phyloP scores from a whole-genome alignment of 164 flowering plant species.

The Sextonia rubra region DNA sequence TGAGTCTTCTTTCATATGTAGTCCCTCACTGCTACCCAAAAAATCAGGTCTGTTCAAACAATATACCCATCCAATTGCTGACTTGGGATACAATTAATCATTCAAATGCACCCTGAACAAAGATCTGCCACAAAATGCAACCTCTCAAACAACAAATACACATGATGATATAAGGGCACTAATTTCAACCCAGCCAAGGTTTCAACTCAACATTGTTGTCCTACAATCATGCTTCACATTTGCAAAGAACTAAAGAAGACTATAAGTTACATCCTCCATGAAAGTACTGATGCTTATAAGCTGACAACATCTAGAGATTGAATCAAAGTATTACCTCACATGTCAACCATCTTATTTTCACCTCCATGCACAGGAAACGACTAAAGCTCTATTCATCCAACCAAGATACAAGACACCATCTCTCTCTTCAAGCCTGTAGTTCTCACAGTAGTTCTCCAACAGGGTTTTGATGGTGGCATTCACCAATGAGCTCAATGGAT shows the following conservation, averaged over 20 bases:
- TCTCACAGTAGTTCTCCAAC: slow-evolving; percentile 41
- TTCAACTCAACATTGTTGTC: not conserved
- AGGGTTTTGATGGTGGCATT: slow-evolving; percentile 52
- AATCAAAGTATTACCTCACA: not conserved
- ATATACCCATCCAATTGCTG: too few species aligned
- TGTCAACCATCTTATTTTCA: slow-evolving; percentile 16
- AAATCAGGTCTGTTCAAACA: too few species aligned
- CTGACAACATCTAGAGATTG: not conserved
- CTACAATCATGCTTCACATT: not conserved
- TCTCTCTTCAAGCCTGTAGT: slow-evolving; percentile 57
- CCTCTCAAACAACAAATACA: not conserved
- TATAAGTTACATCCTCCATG: not conserved
- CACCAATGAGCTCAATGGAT: slow-evolving; percentile 54
- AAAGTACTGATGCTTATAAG: not conserved
- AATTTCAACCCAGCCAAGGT: not conserved
- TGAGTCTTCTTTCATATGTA: too few species aligned
- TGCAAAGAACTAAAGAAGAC: too few species aligned
- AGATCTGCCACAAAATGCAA: not conserved
- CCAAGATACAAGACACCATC: slow-evolving; percentile 69
- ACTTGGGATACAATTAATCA: too few species aligned
- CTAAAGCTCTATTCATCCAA: slow-evolving; percentile 53
- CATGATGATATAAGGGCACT: not conserved
- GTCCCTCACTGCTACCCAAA: too few species aligned
- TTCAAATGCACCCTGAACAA: not conserved
- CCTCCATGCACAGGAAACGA: slow-evolving; percentile 64